These are phyloP conservation scores for Coemansia umbellata DNA, from an alignment of 192 early-diverging fungal species.

Conservation along the genomic window DNA sequence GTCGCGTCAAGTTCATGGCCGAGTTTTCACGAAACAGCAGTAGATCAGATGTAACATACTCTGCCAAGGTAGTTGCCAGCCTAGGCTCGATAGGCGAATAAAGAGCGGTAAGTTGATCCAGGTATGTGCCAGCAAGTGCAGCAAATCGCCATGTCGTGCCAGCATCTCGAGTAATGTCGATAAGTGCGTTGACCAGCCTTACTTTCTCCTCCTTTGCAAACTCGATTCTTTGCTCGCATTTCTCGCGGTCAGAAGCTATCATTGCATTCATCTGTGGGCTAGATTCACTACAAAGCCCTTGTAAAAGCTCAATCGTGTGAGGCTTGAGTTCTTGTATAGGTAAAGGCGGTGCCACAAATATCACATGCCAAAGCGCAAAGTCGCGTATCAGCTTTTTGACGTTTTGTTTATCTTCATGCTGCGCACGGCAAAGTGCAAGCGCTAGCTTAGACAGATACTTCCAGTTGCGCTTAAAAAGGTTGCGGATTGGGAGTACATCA, in stretches of 20 bases:
- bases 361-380: constrained; percentile 27
- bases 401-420: constrained; percentile 49
- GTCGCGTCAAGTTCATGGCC: constrained; percentile 55
- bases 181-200: constrained; percentile 45
- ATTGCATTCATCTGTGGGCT: background rate
- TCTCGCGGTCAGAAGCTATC: background rate
- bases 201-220: constrained; percentile 22
- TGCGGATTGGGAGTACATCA: constrained; percentile 23
- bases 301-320: constrained; percentile 1
- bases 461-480: constrained; percentile 31
- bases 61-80: constrained; percentile 56
- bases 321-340: background rate
- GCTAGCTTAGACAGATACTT: constrained; percentile 29
- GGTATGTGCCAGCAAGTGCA: constrained; percentile 72
- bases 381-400: constrained; percentile 46
- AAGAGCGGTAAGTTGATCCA: constrained; percentile 67
- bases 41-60: constrained; percentile 66
- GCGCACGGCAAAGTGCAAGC: constrained; percentile 42
- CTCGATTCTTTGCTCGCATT: constrained; percentile 4
- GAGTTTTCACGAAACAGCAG: constrained; percentile 67
- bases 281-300: background rate
- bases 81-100: constrained; percentile 56
- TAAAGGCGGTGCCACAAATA: constrained; percentile 24
- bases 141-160: constrained; percentile 80
- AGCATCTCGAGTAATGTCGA: constrained; percentile 57